Conservation (phyloP, 345 rosid genomes). For the Moricandia arvensis region DNA sequence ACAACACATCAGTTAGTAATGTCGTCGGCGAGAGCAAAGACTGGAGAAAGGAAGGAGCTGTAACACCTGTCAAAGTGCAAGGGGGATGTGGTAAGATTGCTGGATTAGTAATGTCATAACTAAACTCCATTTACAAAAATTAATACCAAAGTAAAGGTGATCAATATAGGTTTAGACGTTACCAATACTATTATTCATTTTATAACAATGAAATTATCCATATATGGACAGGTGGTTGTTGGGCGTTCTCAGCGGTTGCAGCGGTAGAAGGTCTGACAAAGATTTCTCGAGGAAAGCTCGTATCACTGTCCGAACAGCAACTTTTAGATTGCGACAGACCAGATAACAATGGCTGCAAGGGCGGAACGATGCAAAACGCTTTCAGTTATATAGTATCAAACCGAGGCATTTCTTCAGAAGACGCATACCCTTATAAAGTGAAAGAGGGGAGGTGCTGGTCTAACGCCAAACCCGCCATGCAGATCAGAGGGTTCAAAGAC, state of each 20-base stretch:
- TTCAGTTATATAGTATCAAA: slow-evolving; percentile 42
- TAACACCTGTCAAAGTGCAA: slow-evolving; percentile 43
- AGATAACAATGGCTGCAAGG: slow-evolving; percentile 40
- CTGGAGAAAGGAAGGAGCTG: slow-evolving; percentile 46
- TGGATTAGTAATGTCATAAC: background rate
- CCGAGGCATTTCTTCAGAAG: slow-evolving; percentile 48
- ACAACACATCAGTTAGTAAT: too few species aligned
- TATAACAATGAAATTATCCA: background rate
- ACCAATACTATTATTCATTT: background rate
- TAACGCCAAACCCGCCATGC: slow-evolving; percentile 22
- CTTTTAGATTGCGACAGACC: slow-evolving; percentile 49
- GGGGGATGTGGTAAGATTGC: slow-evolving; percentile 41
- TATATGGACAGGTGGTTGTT: slow-evolving; percentile 48
- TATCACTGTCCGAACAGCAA: slow-evolving; percentile 59
- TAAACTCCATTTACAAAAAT: background rate
- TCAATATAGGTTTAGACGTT: background rate
- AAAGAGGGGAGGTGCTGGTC: slow-evolving; percentile 39
- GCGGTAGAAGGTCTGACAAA: slow-evolving; percentile 53
- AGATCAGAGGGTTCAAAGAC: slow-evolving; percentile 39
- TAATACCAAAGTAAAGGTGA: background rate
- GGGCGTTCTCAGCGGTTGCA: slow-evolving; percentile 67
- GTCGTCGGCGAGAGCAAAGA: slow-evolving; percentile 24
- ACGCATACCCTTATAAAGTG: slow-evolving; percentile 43
- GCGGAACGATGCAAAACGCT: slow-evolving; percentile 47
- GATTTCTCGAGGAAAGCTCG: slow-evolving; percentile 43